Evolutionary conservation across 805 yeast genomes (phyloP).

Genomic region (Sugiyamaella lignohabitans): DNA sequence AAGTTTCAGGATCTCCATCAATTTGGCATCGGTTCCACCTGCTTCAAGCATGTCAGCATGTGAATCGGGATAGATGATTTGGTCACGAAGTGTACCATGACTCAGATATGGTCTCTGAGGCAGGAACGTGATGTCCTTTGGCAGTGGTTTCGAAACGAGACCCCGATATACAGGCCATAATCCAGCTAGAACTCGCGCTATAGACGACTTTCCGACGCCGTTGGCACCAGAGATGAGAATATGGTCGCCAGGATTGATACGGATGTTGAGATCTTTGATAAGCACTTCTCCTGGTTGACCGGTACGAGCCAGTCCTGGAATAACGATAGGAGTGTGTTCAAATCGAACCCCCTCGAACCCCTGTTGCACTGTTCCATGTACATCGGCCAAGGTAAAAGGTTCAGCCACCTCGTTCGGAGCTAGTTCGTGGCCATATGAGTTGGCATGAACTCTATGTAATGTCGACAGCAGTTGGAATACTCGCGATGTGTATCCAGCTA

Average conservation of each 20-base stretch:
- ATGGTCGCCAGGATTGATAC: slow-evolving; percentile 56
- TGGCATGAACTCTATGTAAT: slow-evolving; percentile 74
- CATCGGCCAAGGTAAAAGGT: slow-evolving; percentile 38
- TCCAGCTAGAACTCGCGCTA: slow-evolving; percentile 76
- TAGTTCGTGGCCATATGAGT: slow-evolving; percentile 23
- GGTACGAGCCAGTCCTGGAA: slow-evolving; percentile 45
- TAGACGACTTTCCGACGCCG: slow-evolving; percentile 85
- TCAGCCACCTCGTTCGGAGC: slow-evolving; percentile 12
- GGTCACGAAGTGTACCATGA: slow-evolving; percentile 80
- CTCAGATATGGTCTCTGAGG: slow-evolving; percentile 85
- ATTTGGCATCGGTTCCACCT: slow-evolving; percentile 64
- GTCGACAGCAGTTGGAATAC: slow-evolving; percentile 70
- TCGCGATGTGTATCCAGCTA: slow-evolving; percentile 85
- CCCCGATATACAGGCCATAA: slow-evolving; percentile 89
- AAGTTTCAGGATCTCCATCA: slow-evolving; percentile 59
- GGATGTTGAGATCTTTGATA: slow-evolving; percentile 57
- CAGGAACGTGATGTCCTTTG: slow-evolving; percentile 60
- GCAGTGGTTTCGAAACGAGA: slow-evolving; percentile 65
- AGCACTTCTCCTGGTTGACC: slow-evolving; percentile 46
- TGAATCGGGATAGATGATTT: slow-evolving; percentile 78
- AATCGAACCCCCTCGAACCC: slow-evolving; percentile 74
- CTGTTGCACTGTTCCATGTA: slow-evolving; percentile 74
- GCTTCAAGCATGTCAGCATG: slow-evolving; percentile 67
- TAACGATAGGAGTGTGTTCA: slow-evolving; percentile 74
- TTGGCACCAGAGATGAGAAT: slow-evolving; percentile 78